Evolutionary conservation across 2,329 filamentous ascomycete species (phyloP).

Genomic region (Colletotrichum camelliae): DNA sequence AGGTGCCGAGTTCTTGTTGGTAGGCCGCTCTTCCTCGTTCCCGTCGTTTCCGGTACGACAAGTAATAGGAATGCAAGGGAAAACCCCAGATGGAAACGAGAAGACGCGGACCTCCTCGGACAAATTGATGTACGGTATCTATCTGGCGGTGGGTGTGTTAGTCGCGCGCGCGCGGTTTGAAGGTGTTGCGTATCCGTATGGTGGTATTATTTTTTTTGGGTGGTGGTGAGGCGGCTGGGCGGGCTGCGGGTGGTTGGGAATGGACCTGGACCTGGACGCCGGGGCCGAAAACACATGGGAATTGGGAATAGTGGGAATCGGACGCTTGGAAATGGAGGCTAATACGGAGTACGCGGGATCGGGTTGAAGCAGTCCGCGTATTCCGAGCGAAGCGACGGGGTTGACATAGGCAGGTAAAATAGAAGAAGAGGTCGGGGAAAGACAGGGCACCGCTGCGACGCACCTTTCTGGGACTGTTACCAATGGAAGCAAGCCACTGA

Average conservation of each 20-base stretch:
- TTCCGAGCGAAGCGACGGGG: background rate
- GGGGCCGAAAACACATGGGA: background rate
- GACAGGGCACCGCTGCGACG: background rate
- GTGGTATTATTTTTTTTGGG: background rate
- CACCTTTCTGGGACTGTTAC: background rate
- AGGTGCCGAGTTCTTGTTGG: background rate
- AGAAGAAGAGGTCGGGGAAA: background rate
- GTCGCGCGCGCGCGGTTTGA: background rate
- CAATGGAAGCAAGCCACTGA: background rate
- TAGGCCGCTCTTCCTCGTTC: background rate
- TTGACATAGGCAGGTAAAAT: background rate
- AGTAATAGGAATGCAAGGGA: background rate
- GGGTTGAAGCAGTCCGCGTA: conserved; percentile 12
- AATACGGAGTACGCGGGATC: conserved; percentile 10
- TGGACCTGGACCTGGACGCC: background rate
- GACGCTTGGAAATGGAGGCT: background rate
- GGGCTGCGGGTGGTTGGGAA: conserved; percentile 14
- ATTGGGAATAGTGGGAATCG: background rate
- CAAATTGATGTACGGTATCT: background rate
- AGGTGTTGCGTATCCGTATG: background rate
- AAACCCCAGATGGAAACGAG: background rate
- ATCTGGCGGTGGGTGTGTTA: background rate
- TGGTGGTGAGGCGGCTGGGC: background rate
- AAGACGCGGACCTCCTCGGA: background rate
- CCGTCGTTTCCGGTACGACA: conserved; percentile 7